Evolutionary conservation across 2,329 filamentous ascomycete species (phyloP).

Genomic region (Exophiala xenobiotica): DNA sequence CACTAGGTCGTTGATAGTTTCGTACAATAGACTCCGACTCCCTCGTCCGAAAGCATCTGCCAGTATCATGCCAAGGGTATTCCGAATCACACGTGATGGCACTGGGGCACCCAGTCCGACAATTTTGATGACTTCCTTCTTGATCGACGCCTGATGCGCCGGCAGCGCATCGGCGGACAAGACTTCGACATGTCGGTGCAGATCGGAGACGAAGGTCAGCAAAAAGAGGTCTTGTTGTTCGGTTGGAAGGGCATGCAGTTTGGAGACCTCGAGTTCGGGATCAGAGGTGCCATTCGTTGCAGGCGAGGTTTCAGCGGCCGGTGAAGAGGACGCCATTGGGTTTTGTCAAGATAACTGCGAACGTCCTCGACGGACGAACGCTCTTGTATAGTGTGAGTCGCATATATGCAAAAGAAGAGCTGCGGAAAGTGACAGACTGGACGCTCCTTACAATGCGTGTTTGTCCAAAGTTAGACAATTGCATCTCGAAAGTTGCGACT

Average conservation of each 20-base stretch:
- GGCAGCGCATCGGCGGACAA: constrained; percentile 78
- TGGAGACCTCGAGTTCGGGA: constrained; percentile 77
- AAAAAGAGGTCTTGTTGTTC: constrained; percentile 97
- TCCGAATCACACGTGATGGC: constrained; percentile 83
- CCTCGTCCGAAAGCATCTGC: constrained; percentile 79
- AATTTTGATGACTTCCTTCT: constrained; percentile 92
- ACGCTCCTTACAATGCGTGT: neutral
- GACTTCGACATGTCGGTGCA: constrained; percentile 74
- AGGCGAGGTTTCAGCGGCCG: constrained; percentile 12
- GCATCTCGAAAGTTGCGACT: no score
- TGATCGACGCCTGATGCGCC: constrained; percentile 84
- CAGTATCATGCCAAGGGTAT: constrained; percentile 82
- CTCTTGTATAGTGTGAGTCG: constrained; percentile 1
- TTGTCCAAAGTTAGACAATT: no score
- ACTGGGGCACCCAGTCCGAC: constrained; percentile 77
- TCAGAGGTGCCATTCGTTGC: constrained; percentile 20
- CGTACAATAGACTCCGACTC: constrained; percentile 87
- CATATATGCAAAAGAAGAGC: constrained; percentile 15
- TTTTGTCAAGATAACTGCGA: constrained; percentile 7
- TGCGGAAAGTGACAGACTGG: neutral
- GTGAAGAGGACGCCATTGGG: constrained; percentile 20
- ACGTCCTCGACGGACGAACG: constrained; percentile 21
- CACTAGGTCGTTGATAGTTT: constrained; percentile 87
- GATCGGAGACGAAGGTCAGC: constrained; percentile 79
- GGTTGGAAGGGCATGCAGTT: constrained; percentile 82